Evolutionary conservation across 768 basidiomycete genomes (phyloP), one percentile per base, ranked within the genome.

Genomic region (Pilatotrama ljubarskyi): DNA sequence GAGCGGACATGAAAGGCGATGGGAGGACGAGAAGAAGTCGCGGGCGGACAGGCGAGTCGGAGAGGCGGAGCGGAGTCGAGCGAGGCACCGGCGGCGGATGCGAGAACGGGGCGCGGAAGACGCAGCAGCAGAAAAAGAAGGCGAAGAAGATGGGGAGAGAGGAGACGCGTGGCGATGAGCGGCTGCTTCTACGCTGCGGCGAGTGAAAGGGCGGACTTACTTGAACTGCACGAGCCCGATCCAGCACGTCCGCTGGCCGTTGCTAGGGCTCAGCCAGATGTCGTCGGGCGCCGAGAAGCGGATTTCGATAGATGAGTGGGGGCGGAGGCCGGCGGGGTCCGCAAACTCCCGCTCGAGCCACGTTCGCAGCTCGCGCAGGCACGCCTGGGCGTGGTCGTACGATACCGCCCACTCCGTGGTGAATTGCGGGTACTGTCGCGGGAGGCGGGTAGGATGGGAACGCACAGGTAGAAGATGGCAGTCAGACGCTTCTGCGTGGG

Each of bases 151-250:
- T 29, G 41, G 26, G n/a, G 41, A 22, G 10, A 50, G 14, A 36
- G 13, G 40, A 41, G 24, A n/a, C 25, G 41, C 40, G 36, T 52
- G 51, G 29, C 35, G 40, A 44, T 61, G 53, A 56, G 46, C 55
- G 46, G 36, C 55, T 47, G 56, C 26, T 38, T 57, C 55, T 46
- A 17, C 44, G 38, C 22, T 25, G 37, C 47, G 46, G 40, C 11
- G 29, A 15, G 48, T n/a, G 15, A 7, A 29, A 37, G 29, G 26
- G 14, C 7, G n/a, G n/a, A 75, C 91, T 68, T 58, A 98, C 96
- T 93, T 93, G 78, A 87, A 99, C 69, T 95, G 93, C n/a, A 97
- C 84, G 52, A 98, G 85, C n/a, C 97, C 97, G 60, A 99, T 92
- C 91, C 95, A 99, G 66, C 88, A 90, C 8, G 90, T 95, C 70